Percentiles rank a stretch among this genome's conserved stretches.
phyloP scores from a whole-genome alignment of 306 rosid species.

The Lathyrus sativus region DNA sequence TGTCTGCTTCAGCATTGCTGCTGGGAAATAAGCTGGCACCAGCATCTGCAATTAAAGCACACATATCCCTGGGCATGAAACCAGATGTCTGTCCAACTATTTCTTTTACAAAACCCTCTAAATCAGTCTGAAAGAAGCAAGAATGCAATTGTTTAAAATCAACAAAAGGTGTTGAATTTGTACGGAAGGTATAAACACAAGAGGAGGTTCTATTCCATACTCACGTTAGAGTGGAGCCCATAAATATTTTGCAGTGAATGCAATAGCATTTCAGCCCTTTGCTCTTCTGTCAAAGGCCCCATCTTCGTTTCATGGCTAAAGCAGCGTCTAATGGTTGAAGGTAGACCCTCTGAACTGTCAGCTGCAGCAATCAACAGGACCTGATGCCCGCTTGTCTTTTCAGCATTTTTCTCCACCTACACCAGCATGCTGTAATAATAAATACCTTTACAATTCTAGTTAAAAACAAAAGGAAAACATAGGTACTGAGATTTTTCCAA shows the following conservation, averaged over 20 bases:
- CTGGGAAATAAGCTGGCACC: conserved; percentile 71
- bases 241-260: conserved; percentile 67
- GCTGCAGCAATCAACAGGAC: conserved; percentile 83
- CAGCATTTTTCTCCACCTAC: conserved; percentile 52
- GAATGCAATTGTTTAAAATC: conserved; percentile 42
- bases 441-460: conserved; percentile 36
- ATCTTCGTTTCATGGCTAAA: conserved; percentile 92
- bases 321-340: conserved; percentile 80
- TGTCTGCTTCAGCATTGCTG: conserved; percentile 43
- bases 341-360: conserved; percentile 87
- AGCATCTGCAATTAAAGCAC: conserved; percentile 90
- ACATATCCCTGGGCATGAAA: conserved; percentile 81
- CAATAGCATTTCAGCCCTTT: conserved; percentile 72
- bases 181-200: conserved; percentile 26
- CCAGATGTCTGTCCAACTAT: conserved; percentile 92
- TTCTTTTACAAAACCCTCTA: conserved; percentile 74
- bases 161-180: conserved; percentile 16
- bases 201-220: conserved; percentile 32
- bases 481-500: conserved; percentile 15
- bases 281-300: conserved; percentile 92
- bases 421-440: conserved; percentile 38
- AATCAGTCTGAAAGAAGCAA: conserved; percentile 70
- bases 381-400: conserved; percentile 56
- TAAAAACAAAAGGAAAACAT: conserved; percentile 1
- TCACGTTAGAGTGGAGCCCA: conserved; percentile 62